Evolutionary conservation across 106 monocot genomes (phyloP).

Genomic region (Dioscorea zingiberensis): DNA sequence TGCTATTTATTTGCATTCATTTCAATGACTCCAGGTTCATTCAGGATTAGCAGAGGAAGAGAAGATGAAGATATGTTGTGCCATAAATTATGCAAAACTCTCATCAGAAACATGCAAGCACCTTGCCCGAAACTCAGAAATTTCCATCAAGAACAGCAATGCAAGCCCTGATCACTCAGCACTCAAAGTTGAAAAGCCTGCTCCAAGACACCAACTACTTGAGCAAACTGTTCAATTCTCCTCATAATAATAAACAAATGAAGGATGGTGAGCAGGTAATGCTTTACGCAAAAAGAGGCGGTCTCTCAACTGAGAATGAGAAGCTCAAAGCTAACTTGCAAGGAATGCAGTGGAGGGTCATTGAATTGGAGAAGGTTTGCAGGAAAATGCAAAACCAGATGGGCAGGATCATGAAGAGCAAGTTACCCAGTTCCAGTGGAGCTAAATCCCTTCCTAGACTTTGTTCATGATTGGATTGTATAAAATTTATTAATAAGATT

Average conservation of each 20-base stretch:
- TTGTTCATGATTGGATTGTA: slow-evolving; percentile 50
- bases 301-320: slow-evolving; percentile 50
- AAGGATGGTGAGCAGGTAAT: slow-evolving; percentile 43
- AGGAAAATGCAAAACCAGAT: slow-evolving; percentile 79
- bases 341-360: slow-evolving; percentile 82
- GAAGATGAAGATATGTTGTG: slow-evolving; percentile 76
- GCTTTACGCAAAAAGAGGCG: slow-evolving; percentile 63
- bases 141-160: slow-evolving; percentile 75
- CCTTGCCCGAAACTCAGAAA: slow-evolving; percentile 55
- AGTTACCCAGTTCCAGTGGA: slow-evolving; percentile 2
- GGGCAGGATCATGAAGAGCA: slow-evolving; percentile 44
- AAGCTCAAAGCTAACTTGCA: slow-evolving; percentile 58
- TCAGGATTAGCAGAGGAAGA: slow-evolving; percentile 57
- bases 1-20: too few relatives aligned
- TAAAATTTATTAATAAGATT: neutral
- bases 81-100: slow-evolving; percentile 70
- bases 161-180: slow-evolving; percentile 63
- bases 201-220: slow-evolving; percentile 32
- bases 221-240: slow-evolving; percentile 2
- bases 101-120: slow-evolving; percentile 80
- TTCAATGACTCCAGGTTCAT: slow-evolving; percentile 46
- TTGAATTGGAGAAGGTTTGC: slow-evolving; percentile 84
- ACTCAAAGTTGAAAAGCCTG: slow-evolving; percentile 67
- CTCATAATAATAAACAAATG: neutral
- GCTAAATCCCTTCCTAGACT: slow-evolving; percentile 72